Base-by-base conservation (phyloP, 768 basidiomycete genomes). In the Pleurotus tuoliensis region DNA sequence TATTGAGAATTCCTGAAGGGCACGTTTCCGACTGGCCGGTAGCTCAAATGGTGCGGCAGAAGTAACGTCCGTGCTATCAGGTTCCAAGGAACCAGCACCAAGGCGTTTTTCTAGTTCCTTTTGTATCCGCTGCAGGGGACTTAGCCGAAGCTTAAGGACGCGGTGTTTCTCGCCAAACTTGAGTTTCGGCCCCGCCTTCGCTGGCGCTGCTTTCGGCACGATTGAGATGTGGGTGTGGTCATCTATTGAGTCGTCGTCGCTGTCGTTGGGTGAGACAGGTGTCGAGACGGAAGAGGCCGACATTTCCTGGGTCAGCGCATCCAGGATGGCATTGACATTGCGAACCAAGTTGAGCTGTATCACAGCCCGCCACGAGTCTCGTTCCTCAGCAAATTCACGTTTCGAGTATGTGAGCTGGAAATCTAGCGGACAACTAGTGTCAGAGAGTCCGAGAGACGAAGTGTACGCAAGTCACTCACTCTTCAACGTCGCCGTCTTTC, bases 271-370 rank as follows among this genome's bases (percentile, higher is more conserved):
- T n/a, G 63, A 59, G 25, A 51, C 55, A 61, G 57, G 67, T 55
- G 56, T 62, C 62, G 52, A 72, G 1, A 59, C 59, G 1, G 64
- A 63, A 18, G 58, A 45, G 64, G 70, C 77, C 20, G 77, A 68
- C 78, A 88, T 83, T 61, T 87, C 86, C 34, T 76, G 77, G 13
- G 70, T 64, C 41, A 88, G 72, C 40, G 80, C 71, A 48, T 87
- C 80, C 18, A 90, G 74, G 45, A 88, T 81, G 25, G 74, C 71
- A 59, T 86, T 82, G 62, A 89, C 78, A 59, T 88, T 90, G 64
- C 87, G 83, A 53, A 91, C 78, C 67, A 92, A 82, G 67, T 92
- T 92, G 62, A 92, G 81, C 61, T 87, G 84, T 57, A 92, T 84
- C 57, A 92, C 87, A 13, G 82, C 72, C 18, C 87, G 81, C 90